Evolutionary conservation across 2,329 filamentous ascomycete species (phyloP).

Genomic region (Aspergillus novoparasiticus): DNA sequence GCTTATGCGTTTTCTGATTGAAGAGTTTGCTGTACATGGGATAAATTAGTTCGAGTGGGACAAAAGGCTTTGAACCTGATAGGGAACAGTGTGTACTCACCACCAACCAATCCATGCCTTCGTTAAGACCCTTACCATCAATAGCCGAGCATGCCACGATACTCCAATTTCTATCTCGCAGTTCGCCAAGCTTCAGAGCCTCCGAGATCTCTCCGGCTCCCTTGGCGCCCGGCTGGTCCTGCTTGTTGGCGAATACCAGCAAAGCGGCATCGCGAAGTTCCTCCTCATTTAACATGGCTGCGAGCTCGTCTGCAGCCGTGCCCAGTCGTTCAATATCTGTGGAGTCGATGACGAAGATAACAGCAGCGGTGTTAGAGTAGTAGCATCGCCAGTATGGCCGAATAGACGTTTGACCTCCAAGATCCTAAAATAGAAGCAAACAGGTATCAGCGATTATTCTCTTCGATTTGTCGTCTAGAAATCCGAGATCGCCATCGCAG

Average conservation of each 20-base stretch:
- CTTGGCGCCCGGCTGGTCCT: conserved; percentile 95
- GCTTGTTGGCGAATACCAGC: conserved; percentile 97
- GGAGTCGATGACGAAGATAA: conserved; percentile 97
- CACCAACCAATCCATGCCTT: conserved; percentile 99
- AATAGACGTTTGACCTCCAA: conserved; percentile 98
- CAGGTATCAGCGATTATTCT: conserved; percentile 2
- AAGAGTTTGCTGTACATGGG: conserved; percentile 42
- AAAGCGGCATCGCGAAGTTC: conserved; percentile 91
- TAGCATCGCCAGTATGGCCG: conserved; percentile 99
- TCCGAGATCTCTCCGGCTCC: conserved; percentile 96
- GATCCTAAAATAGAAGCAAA: conserved; percentile 60
- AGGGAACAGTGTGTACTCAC: conserved; percentile 54
- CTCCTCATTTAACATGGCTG: conserved; percentile 95
- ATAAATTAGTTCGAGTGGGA: conserved; percentile 16
- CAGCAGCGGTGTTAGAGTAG: conserved; percentile 96
- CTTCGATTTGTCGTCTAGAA: not conserved
- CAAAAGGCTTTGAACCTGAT: not conserved
- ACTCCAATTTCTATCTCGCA: conserved; percentile 98
- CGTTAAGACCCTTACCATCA: conserved; percentile 88
- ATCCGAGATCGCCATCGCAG: too few relatives aligned
- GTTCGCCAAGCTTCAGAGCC: conserved; percentile 82
- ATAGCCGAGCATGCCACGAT: conserved; percentile 98
- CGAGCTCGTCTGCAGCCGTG: conserved; percentile 88
- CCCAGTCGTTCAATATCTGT: conserved; percentile 95
- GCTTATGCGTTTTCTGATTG: conserved; percentile 47